Evolutionary conservation across 768 basidiomycete species (phyloP).

Genomic region (Mycena maculata): DNA sequence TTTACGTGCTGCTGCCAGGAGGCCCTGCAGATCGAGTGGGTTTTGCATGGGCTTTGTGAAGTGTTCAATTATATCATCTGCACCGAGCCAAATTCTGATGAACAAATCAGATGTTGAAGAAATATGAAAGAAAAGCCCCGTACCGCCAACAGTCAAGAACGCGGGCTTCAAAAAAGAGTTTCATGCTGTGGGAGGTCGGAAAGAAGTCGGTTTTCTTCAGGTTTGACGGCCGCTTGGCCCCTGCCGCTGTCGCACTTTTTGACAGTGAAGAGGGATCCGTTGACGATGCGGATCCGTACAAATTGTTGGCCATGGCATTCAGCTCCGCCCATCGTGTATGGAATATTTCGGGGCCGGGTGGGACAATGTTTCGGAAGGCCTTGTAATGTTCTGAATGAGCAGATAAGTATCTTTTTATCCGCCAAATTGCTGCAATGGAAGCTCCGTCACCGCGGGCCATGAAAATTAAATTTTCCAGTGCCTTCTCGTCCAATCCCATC

Average conservation of each 20-base stretch:
- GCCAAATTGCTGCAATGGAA: slow-evolving; percentile 32
- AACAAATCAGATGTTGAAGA: background rate
- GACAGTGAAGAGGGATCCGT: slow-evolving; percentile 35
- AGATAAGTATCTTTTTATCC: slow-evolving; percentile 32
- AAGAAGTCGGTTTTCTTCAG: too few species aligned
- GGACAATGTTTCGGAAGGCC: too few species aligned
- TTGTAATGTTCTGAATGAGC: slow-evolving; percentile 31
- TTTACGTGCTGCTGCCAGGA: background rate
- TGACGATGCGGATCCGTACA: slow-evolving; percentile 31
- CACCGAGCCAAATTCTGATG: background rate
- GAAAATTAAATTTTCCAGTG: slow-evolving; percentile 28
- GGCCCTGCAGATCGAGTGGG: background rate
- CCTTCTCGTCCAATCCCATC: slow-evolving; percentile 34
- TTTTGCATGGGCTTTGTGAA: background rate
- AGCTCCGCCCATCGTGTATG: too few species aligned
- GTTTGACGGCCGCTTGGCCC: slow-evolving; percentile 32
- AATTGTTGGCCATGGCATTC: slow-evolving; percentile 32
- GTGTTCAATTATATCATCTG: background rate
- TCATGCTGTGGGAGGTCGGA: too few species aligned
- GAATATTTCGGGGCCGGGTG: too few species aligned
- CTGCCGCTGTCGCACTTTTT: slow-evolving; percentile 26
- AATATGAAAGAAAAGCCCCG: slow-evolving; percentile 23
- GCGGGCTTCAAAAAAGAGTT: too few species aligned
- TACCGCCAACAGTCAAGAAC: slow-evolving; percentile 36
- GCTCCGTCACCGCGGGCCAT: slow-evolving; percentile 34